phyloP scores from a whole-genome alignment of 192 early-diverging fungal species.

The Gaertneriomyces sp. region DNA sequence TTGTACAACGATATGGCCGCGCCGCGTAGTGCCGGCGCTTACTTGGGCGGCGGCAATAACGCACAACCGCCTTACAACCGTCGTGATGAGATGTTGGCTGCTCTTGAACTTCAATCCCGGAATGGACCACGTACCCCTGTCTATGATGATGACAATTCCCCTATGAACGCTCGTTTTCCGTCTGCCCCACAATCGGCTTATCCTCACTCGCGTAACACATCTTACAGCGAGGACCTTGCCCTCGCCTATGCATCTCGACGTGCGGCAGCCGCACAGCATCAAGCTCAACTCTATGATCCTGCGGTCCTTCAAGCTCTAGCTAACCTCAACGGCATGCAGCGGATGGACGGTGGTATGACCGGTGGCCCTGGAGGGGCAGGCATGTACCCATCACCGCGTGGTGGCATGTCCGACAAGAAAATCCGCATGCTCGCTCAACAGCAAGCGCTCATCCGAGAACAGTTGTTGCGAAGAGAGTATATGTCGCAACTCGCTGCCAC shows the following conservation, averaged over 20 bases:
- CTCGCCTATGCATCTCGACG: constrained; percentile 16
- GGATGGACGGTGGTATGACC: constrained; percentile 13
- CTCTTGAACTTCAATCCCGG: constrained; percentile 23
- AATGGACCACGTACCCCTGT: constrained; percentile 6
- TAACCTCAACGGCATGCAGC: constrained; percentile 24
- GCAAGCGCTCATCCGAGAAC: constrained; percentile 31
- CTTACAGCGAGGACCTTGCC: constrained; percentile 10
- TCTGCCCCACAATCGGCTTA: too few species aligned
- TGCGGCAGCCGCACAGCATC: constrained; percentile 14
- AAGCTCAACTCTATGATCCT: constrained; percentile 23
- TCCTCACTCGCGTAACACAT: too few species aligned
- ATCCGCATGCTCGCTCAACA: constrained; percentile 36
- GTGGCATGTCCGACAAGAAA: constrained; percentile 29
- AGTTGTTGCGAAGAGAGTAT: constrained; percentile 35
- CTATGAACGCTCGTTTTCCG: too few species aligned
- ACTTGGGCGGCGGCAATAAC: constrained; percentile 7
- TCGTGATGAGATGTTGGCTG: constrained; percentile 25
- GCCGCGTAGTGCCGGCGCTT: constrained; percentile 22
- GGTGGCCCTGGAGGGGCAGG: constrained; percentile 9
- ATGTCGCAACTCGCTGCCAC: constrained; percentile 16
- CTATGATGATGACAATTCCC: constrained; percentile 13
- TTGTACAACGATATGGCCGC: constrained; percentile 22
- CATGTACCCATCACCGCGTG: not conserved
- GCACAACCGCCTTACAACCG: not conserved
- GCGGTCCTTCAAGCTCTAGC: constrained; percentile 31